Evolutionary conservation across 192 early-diverging fungal species (phyloP), one percentile per base, ranked within the genome.

Genomic region (Coemansia umbellata): DNA sequence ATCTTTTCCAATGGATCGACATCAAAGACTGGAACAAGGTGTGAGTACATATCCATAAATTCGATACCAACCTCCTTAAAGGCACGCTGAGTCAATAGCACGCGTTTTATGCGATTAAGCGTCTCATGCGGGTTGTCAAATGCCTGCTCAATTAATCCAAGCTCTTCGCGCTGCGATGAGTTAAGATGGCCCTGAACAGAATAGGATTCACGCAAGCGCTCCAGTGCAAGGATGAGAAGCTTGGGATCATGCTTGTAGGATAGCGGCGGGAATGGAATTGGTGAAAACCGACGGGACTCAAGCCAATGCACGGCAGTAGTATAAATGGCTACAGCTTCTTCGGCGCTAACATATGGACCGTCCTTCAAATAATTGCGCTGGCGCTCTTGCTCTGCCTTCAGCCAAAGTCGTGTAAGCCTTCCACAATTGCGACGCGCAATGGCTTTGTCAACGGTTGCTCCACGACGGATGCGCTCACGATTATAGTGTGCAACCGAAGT

Each of bases 201-300:
- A 47, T 97, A 94, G 13, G 92, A 90, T 67, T 97, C 94, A 72
- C 92, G 94, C 53, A 99, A 71, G 36, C 90, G 78, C 78, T 99
- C 97, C 31, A 99, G 76, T 27, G 97, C 94, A 52, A 99, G 76
- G 55, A 96, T 92, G 14, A 99, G 78, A 30, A 99, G 80, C 69
- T 99, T 99, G n/a, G 94, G 94, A 54, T 99, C 97, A 65, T 99
- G 97, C 78, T 99, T 99, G 79, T 99, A 99, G n/a, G 92, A 95
- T 40, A 99, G 80, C 22, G 97, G 97, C 28, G 97, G 97, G 80
- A 99, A 99, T 18, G 94, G 94, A 53, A 99, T 99, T 11, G 97
- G 97, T 50, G 92, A 89, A 59, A 99, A 97, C 60, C 91, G 92
- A n/a, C 97, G 84, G 36, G 90, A 89, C 76, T 97, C 97, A 17